phyloP scores from a whole-genome alignment of 1,284 basidiomycete species.

The Gomphus bonarii region DNA sequence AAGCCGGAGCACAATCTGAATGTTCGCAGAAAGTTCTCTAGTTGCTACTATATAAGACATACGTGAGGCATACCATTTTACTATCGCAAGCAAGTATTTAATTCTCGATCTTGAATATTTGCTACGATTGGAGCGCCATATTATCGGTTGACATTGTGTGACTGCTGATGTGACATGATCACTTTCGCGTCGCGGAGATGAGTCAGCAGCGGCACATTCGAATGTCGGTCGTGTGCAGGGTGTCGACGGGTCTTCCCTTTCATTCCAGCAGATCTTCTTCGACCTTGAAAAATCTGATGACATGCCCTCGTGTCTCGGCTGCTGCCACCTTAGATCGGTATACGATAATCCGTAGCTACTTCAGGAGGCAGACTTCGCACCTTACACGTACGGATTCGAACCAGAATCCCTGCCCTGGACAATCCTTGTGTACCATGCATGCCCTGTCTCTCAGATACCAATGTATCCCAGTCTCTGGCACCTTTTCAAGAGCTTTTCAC shows the following conservation, averaged over 20 bases:
- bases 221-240: conserved; percentile 5
- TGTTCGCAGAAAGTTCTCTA: no score
- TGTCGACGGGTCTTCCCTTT: not conserved
- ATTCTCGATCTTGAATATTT: no score
- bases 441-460: not conserved
- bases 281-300: not conserved
- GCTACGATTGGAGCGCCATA: no score
- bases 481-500: not conserved
- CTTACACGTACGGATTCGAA: conserved; percentile 5
- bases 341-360: conserved; percentile 39
- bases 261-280: not conserved
- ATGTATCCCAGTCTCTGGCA: not conserved
- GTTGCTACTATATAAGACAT: no score
- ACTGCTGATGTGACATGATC: not conserved
- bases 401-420: conserved; percentile 1
- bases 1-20: no score
- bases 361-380: conserved; percentile 26
- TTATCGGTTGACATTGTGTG: not conserved
- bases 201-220: not conserved
- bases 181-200: not conserved
- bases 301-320: not conserved
- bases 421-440: not conserved
- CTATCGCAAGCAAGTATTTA: no score
- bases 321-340: conserved; percentile 36
- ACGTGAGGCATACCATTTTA: no score